These are phyloP conservation scores for Aspergillus phoenicis DNA, from an alignment of 2,329 filamentous ascomycete genomes.

Conservation along the genomic window DNA sequence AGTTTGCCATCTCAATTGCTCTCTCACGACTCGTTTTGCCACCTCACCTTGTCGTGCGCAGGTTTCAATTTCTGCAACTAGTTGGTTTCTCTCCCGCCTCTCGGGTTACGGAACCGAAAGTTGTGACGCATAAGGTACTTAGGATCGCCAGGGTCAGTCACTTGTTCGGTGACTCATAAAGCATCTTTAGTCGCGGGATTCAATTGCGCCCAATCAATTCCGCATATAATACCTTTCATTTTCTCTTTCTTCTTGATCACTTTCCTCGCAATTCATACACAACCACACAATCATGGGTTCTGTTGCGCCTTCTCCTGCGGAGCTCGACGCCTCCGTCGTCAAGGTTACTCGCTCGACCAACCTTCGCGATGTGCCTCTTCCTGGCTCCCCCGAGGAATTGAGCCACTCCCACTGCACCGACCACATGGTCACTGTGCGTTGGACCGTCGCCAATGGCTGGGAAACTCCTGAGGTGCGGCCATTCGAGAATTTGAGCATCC, in stretches of 20 bases:
- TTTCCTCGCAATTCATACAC: background rate
- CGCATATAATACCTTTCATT: background rate
- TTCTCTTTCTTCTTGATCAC: background rate
- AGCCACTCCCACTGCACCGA: slow-evolving; percentile 64
- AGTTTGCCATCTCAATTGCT: background rate
- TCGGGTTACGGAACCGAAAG: background rate
- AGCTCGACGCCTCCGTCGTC: slow-evolving; percentile 45
- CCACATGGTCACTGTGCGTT: slow-evolving; percentile 80
- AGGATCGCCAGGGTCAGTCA: background rate
- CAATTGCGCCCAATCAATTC: background rate
- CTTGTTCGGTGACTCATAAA: slow-evolving; percentile 5
- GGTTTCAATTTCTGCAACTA: background rate
- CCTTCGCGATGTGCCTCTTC: slow-evolving; percentile 40
- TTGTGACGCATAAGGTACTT: background rate
- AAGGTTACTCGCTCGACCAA: slow-evolving; percentile 42
- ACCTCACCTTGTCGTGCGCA: background rate
- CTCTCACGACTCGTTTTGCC: background rate
- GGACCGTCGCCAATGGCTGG: slow-evolving; percentile 71
- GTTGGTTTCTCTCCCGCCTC: background rate
- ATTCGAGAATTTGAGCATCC: slow-evolving; percentile 74
- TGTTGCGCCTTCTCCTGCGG: slow-evolving; percentile 30
- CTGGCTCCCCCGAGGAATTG: slow-evolving; percentile 44
- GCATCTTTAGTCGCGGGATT: background rate
- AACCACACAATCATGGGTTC: slow-evolving; percentile 35
- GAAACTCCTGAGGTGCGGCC: slow-evolving; percentile 71